These are phyloP conservation scores for Micractinium sp. DNA, from an alignment of 139 green algal genomes.

Conservation along the genomic window DNA sequence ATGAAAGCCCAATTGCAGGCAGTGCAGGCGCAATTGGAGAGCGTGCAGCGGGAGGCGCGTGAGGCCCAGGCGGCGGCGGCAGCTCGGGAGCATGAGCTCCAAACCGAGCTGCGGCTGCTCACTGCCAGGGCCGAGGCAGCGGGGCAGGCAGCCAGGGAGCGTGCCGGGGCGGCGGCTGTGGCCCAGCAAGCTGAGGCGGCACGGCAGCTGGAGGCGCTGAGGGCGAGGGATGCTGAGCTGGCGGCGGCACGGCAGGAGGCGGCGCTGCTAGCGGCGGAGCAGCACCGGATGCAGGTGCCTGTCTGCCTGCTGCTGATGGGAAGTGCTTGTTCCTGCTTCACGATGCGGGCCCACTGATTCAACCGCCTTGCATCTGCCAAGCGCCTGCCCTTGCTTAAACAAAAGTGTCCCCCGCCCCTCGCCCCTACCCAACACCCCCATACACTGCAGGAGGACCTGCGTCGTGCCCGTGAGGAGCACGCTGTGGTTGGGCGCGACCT, in stretches of 20 bases:
- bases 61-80: background rate
- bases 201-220: background rate
- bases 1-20: background rate
- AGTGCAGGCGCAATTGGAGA: constrained; percentile 11
- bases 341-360: background rate
- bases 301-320: background rate
- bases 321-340: background rate
- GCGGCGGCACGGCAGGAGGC: constrained; percentile 9
- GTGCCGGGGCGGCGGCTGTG: background rate
- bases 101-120: constrained; percentile 4
- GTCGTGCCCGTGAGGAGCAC: background rate
- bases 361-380: background rate
- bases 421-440: too few relatives aligned
- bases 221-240: background rate
- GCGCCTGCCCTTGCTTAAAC: background rate
- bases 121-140: background rate
- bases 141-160: background rate
- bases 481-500: background rate
- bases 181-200: constrained; percentile 1
- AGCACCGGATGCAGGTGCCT: constrained; percentile 11
- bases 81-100: constrained; percentile 8
- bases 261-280: background rate
- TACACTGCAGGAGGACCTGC: constrained; percentile 5
- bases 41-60: background rate
- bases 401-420: too few relatives aligned